These are phyloP conservation scores for Tremella mesenterica DNA, from an alignment of 768 basidiomycete species.

Conservation along the genomic window DNA sequence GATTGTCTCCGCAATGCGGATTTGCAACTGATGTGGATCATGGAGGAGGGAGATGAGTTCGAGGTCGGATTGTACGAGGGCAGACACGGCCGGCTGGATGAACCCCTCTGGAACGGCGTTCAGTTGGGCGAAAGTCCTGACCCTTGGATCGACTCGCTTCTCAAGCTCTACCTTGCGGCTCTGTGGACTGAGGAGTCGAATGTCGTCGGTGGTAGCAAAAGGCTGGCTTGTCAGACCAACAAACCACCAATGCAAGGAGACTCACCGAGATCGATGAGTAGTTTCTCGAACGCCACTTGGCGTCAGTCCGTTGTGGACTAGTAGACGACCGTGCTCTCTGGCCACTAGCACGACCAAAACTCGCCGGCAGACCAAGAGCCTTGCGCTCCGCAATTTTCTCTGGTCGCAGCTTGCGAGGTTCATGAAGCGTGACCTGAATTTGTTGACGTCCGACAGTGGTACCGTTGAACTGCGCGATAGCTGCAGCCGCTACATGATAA, in stretches of 20 bases:
- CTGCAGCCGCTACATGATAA: conserved; percentile 15
- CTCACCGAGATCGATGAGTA: too few species aligned
- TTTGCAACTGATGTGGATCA: conserved; percentile 10
- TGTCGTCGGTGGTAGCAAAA: conserved; percentile 15
- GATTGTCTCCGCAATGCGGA: conserved; percentile 15
- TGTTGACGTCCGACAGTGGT: conserved; percentile 13
- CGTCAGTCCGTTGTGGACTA: background rate
- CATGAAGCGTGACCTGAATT: conserved; percentile 30
- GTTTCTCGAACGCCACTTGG: background rate
- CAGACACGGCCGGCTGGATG: conserved; percentile 7
- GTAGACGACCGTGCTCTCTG: background rate
- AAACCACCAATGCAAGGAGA: too few species aligned
- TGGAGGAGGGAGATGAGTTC: conserved; percentile 17
- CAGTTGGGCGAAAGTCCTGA: background rate
- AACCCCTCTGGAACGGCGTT: background rate
- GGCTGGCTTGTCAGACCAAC: background rate
- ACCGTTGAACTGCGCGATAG: conserved; percentile 21
- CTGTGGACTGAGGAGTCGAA: conserved; percentile 15
- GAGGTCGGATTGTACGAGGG: conserved; percentile 16
- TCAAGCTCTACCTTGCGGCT: conserved; percentile 11
- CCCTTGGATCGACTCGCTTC: conserved; percentile 6
- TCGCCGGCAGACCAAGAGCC: conserved; percentile 1
- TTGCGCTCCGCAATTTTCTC: conserved; percentile 26
- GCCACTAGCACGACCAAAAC: conserved; percentile 1
- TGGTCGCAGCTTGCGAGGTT: conserved; percentile 28